Evolutionary conservation across 2,329 filamentous ascomycete genomes (phyloP).

Genomic region (Metarhizium robertsii): DNA sequence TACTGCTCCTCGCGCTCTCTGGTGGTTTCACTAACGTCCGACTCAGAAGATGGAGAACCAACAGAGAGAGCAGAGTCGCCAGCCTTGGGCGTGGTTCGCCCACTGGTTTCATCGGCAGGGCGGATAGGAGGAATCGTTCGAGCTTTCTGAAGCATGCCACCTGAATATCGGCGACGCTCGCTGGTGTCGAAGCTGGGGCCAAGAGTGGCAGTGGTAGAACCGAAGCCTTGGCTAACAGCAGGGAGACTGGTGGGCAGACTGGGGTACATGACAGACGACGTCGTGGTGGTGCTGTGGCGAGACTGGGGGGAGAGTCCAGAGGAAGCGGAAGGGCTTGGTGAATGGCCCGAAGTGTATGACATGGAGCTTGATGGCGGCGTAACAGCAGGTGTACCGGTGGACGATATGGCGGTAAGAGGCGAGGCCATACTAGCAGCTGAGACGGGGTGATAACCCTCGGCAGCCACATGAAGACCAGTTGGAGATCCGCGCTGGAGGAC

Average conservation of each 20-base stretch:
- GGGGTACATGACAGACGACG: conserved; percentile 62
- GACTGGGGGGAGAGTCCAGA: conserved; percentile 60
- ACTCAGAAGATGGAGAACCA: conserved; percentile 46
- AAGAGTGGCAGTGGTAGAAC: conserved; percentile 60
- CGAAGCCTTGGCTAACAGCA: conserved; percentile 60
- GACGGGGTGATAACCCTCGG: conserved; percentile 30
- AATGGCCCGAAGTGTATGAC: conserved; percentile 71
- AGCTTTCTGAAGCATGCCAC: conserved; percentile 56
- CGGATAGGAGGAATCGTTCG: conserved; percentile 32
- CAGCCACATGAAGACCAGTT: conserved; percentile 22
- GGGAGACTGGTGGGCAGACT: conserved; percentile 47
- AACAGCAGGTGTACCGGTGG: conserved; percentile 63
- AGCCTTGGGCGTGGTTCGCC: conserved; percentile 34
- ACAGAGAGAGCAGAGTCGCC: conserved; percentile 33
- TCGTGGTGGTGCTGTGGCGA: conserved; percentile 49
- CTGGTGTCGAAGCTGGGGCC: conserved; percentile 57
- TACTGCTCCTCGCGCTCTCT: conserved; percentile 53
- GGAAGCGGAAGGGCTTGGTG: conserved; percentile 56
- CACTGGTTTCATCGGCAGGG: conserved; percentile 26
- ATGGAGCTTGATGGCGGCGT: conserved; percentile 68
- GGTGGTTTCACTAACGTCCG: conserved; percentile 40
- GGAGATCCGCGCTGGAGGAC: conserved; percentile 28
- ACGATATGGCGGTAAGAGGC: conserved; percentile 48
- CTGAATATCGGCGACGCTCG: conserved; percentile 56
- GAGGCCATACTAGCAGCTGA: conserved; percentile 51